These are phyloP conservation scores for Ilyonectria destructans DNA, from an alignment of 2,329 filamentous ascomycete genomes.

Conservation along the genomic window DNA sequence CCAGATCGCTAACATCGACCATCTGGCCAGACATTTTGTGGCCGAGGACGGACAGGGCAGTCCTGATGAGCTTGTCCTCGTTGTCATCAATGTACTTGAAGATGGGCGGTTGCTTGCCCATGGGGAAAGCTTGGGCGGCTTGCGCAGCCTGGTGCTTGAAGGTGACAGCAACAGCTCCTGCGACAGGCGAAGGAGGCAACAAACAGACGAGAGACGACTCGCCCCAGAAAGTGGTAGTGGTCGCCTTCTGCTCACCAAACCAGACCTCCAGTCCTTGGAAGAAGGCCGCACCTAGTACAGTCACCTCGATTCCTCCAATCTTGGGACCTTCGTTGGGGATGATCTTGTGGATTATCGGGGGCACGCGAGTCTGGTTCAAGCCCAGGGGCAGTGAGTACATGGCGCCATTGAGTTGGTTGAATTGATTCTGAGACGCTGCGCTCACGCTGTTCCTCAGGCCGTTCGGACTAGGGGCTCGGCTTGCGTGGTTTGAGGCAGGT, in stretches of 20 bases:
- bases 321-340: constrained; percentile 88
- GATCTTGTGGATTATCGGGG: constrained; percentile 83
- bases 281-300: constrained; percentile 86
- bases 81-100: constrained; percentile 86
- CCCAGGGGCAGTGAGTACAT: constrained; percentile 68
- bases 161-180: constrained; percentile 80
- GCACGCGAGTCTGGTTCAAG: constrained; percentile 63
- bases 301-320: constrained; percentile 89
- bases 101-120: constrained; percentile 61
- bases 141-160: constrained; percentile 71
- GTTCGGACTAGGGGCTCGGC: constrained; percentile 83
- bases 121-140: constrained; percentile 55
- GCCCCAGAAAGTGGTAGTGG: constrained; percentile 86
- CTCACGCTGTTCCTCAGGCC: constrained; percentile 64
- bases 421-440: constrained; percentile 60
- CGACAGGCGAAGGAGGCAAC: constrained; percentile 78
- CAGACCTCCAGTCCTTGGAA: constrained; percentile 84
- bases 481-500: constrained; percentile 80
- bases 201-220: constrained; percentile 86
- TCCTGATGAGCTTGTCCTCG: constrained; percentile 78
- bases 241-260: constrained; percentile 79
- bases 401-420: constrained; percentile 64
- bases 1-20: constrained; percentile 74
- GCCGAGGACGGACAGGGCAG: constrained; percentile 76
- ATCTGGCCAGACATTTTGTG: constrained; percentile 77